Evolutionary conservation across 306 rosid species (phyloP).

Genomic region (Dryas drummondii): DNA sequence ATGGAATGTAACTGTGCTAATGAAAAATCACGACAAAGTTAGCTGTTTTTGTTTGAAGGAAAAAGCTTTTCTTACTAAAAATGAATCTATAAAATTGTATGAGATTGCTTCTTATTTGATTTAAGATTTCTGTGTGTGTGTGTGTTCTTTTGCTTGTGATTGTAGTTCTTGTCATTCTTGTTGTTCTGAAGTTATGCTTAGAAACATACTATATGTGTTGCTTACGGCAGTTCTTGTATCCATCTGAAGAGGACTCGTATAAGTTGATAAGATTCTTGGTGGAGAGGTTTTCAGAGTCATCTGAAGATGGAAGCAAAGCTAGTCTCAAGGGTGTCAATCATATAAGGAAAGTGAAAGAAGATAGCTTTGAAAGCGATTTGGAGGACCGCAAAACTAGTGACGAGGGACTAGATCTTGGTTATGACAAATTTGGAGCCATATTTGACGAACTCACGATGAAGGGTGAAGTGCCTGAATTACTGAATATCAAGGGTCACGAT

Average conservation of each 20-base stretch:
- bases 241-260: slow-evolving; percentile 59
- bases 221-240: slow-evolving; percentile 71
- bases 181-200: slow-evolving; percentile 43
- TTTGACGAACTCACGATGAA: slow-evolving; percentile 43
- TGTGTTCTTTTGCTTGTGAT: slow-evolving; percentile 16
- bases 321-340: slow-evolving; percentile 13
- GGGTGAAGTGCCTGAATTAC: slow-evolving; percentile 24
- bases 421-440: slow-evolving; percentile 26
- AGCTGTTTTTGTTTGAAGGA: not conserved
- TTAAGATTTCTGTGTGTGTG: slow-evolving; percentile 9
- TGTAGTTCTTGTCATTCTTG: slow-evolving; percentile 27
- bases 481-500: slow-evolving; percentile 20
- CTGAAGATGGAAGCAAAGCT: slow-evolving; percentile 34
- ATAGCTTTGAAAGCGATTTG: slow-evolving; percentile 24
- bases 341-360: slow-evolving; percentile 24
- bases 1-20: not conserved
- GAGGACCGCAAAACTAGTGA: slow-evolving; percentile 22
- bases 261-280: slow-evolving; percentile 53
- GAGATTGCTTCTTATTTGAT: slow-evolving; percentile 7
- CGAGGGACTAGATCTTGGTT: slow-evolving; percentile 26
- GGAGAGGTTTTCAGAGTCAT: slow-evolving; percentile 55
- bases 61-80: not conserved
- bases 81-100: not conserved
- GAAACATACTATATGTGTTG: slow-evolving; percentile 51
- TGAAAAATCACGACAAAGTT: not conserved